These are phyloP conservation scores for Fusarium palustre DNA, from an alignment of 2,329 filamentous ascomycete species.

Conservation along the genomic window DNA sequence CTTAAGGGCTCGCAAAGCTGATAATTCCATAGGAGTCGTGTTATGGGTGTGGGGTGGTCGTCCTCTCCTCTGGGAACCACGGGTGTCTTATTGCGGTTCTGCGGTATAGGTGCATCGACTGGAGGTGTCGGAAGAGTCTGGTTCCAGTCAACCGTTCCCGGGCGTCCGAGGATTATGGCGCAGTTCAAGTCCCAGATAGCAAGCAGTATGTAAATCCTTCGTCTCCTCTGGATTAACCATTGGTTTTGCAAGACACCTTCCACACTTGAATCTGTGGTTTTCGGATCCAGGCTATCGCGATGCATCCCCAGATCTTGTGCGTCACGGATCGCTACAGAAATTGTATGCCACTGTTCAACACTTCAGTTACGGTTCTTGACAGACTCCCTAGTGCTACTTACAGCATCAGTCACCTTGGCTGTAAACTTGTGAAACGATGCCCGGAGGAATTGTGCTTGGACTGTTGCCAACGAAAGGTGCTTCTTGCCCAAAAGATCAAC, in stretches of 20 bases:
- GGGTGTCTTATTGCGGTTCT: slow-evolving; percentile 60
- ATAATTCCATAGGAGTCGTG: slow-evolving; percentile 64
- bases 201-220: slow-evolving; percentile 68
- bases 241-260: slow-evolving; percentile 66
- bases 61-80: slow-evolving; percentile 60
- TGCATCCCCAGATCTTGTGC: slow-evolving; percentile 73
- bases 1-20: slow-evolving; percentile 62
- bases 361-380: background rate
- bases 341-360: slow-evolving; percentile 63
- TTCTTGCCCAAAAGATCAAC: slow-evolving; percentile 67
- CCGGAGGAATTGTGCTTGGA: slow-evolving; percentile 68
- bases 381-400: slow-evolving; percentile 39
- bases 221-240: slow-evolving; percentile 68
- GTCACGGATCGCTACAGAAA: slow-evolving; percentile 69
- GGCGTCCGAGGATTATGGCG: slow-evolving; percentile 64
- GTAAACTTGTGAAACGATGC: slow-evolving; percentile 69
- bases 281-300: slow-evolving; percentile 63
- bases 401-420: slow-evolving; percentile 68
- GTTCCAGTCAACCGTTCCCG: slow-evolving; percentile 66
- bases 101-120: slow-evolving; percentile 64
- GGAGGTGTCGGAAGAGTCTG: slow-evolving; percentile 62
- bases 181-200: slow-evolving; percentile 65
- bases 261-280: slow-evolving; percentile 58
- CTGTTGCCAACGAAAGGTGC: slow-evolving; percentile 66
- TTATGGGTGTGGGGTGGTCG: slow-evolving; percentile 69